These are phyloP conservation scores for Trichaptum fuscoviolaceum DNA, from an alignment of 768 basidiomycete genomes.

Conservation along the genomic window DNA sequence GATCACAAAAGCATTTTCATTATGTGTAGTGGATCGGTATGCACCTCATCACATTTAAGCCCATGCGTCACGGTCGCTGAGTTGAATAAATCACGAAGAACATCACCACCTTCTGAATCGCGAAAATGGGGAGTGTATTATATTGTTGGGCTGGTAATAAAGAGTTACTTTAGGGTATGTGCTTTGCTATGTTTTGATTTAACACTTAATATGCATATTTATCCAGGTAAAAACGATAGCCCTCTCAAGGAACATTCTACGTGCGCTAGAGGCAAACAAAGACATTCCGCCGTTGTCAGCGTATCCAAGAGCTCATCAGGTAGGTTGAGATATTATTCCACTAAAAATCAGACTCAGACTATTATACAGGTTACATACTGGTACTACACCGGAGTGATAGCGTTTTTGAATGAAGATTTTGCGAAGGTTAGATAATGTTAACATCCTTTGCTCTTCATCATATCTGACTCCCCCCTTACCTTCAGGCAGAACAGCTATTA, in stretches of 20 bases:
- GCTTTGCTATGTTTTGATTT: conserved; percentile 5
- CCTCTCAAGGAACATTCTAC: conserved; percentile 84
- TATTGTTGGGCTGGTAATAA: conserved; percentile 84
- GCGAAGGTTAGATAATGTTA: conserved; percentile 48
- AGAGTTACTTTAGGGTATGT: conserved; percentile 89
- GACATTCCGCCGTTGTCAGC: conserved; percentile 74
- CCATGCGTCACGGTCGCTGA: not conserved
- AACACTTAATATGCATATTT: conserved; percentile 1
- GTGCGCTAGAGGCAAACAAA: conserved; percentile 79
- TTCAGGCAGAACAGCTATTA: conserved; percentile 81
- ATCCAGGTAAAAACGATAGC: conserved; percentile 84
- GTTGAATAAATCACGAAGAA: conserved; percentile 25
- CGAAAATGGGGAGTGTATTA: conserved; percentile 93
- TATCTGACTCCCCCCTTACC: not conserved
- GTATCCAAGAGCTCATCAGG: conserved; percentile 86
- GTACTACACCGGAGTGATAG: conserved; percentile 93
- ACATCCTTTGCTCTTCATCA: not conserved
- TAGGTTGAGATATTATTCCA: conserved; percentile 24
- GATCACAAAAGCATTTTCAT: conserved; percentile 85
- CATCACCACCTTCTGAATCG: conserved; percentile 65
- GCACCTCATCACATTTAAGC: conserved; percentile 25
- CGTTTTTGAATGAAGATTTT: conserved; percentile 91
- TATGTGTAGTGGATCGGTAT: conserved; percentile 81
- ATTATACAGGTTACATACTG: conserved; percentile 76
- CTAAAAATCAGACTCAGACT: conserved; percentile 10